Evolutionary conservation across 1,139 yeast genomes (phyloP).

Genomic region (Lodderomyces oxycetoniae): DNA sequence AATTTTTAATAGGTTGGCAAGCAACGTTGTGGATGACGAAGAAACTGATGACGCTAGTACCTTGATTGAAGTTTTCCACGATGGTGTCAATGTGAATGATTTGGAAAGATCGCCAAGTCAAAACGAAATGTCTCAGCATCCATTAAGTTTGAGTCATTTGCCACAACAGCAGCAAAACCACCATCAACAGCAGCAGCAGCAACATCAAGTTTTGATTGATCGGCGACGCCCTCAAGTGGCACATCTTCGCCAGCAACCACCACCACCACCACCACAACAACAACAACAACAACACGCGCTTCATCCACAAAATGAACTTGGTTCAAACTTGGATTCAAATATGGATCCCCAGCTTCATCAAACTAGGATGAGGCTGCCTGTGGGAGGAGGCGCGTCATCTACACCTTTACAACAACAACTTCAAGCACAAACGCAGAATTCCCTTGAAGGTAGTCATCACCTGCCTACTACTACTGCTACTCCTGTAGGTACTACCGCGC

Average conservation of each 20-base stretch:
- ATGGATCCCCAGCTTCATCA: conserved; percentile 35
- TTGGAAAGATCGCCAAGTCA: conserved; percentile 1
- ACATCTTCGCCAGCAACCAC: conserved; percentile 5
- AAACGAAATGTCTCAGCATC: neutral
- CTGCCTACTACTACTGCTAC: no score
- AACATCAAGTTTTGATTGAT: conserved; percentile 3
- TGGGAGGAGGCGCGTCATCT: no score
- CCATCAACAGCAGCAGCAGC: conserved; percentile 6
- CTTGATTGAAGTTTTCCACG: conserved; percentile 4
- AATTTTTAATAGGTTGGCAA: neutral
- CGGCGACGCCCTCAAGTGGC: conserved; percentile 1
- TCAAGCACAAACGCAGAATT: no score
- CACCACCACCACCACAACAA: conserved; percentile 7
- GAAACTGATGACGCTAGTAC: neutral
- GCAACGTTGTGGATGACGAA: neutral
- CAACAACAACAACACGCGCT: conserved; percentile 5
- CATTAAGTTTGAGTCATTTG: conserved; percentile 3
- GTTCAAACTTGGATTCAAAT: conserved; percentile 25
- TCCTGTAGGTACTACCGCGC: no score
- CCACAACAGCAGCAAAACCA: conserved; percentile 6
- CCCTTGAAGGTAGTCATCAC: no score
- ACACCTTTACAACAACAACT: no score
- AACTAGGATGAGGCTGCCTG: no score
- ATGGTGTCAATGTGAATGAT: conserved; percentile 4
- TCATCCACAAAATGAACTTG: conserved; percentile 9